Percentiles rank a stretch among this genome's conserved stretches.
Conservation (phyloP, 352 stramenopile genomes). For the Globisporangium spiculum region DNA sequence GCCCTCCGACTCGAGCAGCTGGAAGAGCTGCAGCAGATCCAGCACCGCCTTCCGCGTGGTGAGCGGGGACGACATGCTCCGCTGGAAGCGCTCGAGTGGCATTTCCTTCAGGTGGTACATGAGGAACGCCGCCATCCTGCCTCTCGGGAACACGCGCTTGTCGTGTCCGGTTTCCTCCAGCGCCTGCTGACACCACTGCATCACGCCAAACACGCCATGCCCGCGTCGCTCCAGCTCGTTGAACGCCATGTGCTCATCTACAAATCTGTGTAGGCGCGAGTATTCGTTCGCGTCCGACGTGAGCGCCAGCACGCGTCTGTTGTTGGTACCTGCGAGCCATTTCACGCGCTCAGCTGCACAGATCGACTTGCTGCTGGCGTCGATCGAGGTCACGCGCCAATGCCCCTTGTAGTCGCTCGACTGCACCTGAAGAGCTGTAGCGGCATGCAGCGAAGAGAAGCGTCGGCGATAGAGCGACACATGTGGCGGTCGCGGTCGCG, state of each 20-base stretch:
- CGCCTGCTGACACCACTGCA: slow-evolving; percentile 66
- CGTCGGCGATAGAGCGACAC: not conserved
- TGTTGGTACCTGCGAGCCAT: slow-evolving; percentile 25
- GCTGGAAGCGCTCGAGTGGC: slow-evolving; percentile 35
- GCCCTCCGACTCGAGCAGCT: slow-evolving; percentile 59
- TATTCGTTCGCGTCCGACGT: slow-evolving; percentile 21
- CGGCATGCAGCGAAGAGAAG: not conserved
- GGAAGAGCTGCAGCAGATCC: slow-evolving; percentile 73
- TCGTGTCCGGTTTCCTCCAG: slow-evolving; percentile 60
- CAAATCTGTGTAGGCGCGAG: slow-evolving; percentile 22
- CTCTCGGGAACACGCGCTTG: slow-evolving; percentile 46
- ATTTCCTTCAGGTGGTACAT: slow-evolving; percentile 45
- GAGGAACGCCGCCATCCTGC: slow-evolving; percentile 48
- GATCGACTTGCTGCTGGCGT: slow-evolving; percentile 22
- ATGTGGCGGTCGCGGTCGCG: not conserved
- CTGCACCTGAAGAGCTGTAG: slow-evolving; percentile 5
- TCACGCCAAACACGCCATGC: slow-evolving; percentile 48
- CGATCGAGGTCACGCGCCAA: slow-evolving; percentile 24
- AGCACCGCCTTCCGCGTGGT: slow-evolving; percentile 47
- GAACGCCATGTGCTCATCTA: slow-evolving; percentile 36
- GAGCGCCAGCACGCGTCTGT: slow-evolving; percentile 39
- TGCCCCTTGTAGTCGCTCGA: slow-evolving; percentile 26
- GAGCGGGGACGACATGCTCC: slow-evolving; percentile 41
- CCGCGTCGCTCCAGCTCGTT: slow-evolving; percentile 69
- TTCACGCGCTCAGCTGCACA: slow-evolving; percentile 30